These are phyloP conservation scores for Neurospora sp. DNA, from an alignment of 2,329 filamentous ascomycete species.

Conservation along the genomic window DNA sequence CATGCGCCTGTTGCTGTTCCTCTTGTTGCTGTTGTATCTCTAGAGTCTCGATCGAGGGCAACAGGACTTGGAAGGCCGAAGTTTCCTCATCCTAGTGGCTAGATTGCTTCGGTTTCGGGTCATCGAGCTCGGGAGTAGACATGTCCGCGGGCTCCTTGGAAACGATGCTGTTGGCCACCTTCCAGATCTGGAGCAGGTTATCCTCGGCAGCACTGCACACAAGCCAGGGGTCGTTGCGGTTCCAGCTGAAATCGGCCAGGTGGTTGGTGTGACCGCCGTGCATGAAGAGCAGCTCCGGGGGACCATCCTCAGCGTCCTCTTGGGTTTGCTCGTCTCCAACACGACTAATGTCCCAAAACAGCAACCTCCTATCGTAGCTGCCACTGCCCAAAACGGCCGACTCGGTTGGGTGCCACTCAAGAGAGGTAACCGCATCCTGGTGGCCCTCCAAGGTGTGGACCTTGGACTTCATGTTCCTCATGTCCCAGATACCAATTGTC, in stretches of 20 bases:
- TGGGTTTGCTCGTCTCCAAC: slow-evolving; percentile 91
- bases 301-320: slow-evolving; percentile 90
- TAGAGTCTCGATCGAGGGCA: neutral
- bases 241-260: slow-evolving; percentile 96
- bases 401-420: slow-evolving; percentile 92
- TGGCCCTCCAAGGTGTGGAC: slow-evolving; percentile 86
- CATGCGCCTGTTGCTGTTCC: neutral
- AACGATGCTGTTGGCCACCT: slow-evolving; percentile 72
- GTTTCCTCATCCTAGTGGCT: slow-evolving; percentile 1
- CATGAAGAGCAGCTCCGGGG: slow-evolving; percentile 97
- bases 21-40: slow-evolving; percentile 1
- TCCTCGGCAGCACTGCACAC: slow-evolving; percentile 94
- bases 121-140: slow-evolving; percentile 61
- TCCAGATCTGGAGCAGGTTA: slow-evolving; percentile 93
- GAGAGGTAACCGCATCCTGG: slow-evolving; percentile 77
- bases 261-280: slow-evolving; percentile 97
- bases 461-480: slow-evolving; percentile 82
- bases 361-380: slow-evolving; percentile 84
- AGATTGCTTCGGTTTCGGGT: slow-evolving; percentile 9
- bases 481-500: slow-evolving; percentile 89
- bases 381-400: slow-evolving; percentile 80
- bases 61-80: neutral
- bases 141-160: slow-evolving; percentile 67
- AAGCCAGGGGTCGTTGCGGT: slow-evolving; percentile 92
- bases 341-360: slow-evolving; percentile 91